Evolutionary conservation across 805 yeast genomes (phyloP), one percentile per base, ranked within the genome.

Genomic region (Limtongozyma cylindracea): DNA sequence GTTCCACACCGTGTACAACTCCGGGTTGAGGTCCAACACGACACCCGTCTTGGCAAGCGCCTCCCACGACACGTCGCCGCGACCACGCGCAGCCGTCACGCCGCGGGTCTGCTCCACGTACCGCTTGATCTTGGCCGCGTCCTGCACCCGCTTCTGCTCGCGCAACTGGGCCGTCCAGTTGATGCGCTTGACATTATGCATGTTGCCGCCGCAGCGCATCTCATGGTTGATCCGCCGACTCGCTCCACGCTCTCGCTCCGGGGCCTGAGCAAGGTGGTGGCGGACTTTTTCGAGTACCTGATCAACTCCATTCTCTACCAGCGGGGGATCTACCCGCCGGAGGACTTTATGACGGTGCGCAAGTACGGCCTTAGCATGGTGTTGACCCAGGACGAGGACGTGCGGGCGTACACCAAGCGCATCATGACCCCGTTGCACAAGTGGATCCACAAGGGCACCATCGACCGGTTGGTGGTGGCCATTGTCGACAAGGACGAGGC

Each of bases 271-370:
- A 63, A 66, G 29, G 53, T 63, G 0, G 77, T 80, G 1, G 61
- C 84, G 1, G 94, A 78, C 42, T 78, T 74, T 43, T 76, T 82
- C 34, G 73, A 76, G 33, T 76, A 65, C 38, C 61, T 84, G 24
- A 67, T 82, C 23, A 71, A 77, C 37, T 63, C 69, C 21, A 74
- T 82, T 13, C 55, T 84, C 4, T 82, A 71, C 39, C 95, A 84
- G 40, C 49, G 96, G 23, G 92, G 91, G 0, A 67, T 82, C 11
- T 82, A 82, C 34, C 92, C 93, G 0, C 56, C 74, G 3, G 91
- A 74, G 29, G 92, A 78, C 38, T 82, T 84, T 43, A 57, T 57
- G 23, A 53, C 68, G 2, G 78, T 76, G 3, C 57, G 61, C 32
- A 78, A 77, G 37, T 84, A 77, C 42, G 93, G 76, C 11, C 43